A percentile compares a stretch with the other conserved stretches of the same genome.
Conservation (phyloP, 148 eudicot genomes). For the Gaultheria prostrata region DNA sequence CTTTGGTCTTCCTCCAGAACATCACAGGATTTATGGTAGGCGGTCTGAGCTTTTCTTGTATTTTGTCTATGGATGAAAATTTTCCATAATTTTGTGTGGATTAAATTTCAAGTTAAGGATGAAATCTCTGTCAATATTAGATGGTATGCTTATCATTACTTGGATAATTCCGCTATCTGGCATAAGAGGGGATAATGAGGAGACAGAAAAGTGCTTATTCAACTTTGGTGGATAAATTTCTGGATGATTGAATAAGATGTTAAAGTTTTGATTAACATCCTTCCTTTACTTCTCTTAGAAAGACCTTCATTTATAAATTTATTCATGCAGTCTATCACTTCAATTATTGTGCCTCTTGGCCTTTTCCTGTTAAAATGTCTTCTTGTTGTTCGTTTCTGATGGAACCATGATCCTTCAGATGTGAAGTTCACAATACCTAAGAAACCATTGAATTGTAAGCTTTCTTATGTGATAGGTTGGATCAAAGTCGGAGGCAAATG, state of each 20-base stretch:
- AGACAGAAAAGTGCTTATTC: neutral
- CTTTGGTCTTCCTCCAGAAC: slow-evolving; percentile 92
- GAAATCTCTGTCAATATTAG: neutral
- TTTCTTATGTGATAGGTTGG: slow-evolving; percentile 62
- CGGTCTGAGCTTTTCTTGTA: neutral
- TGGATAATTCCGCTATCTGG: neutral
- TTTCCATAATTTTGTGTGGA: neutral
- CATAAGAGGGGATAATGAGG: neutral
- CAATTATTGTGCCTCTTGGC: neutral
- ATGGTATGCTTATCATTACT: neutral
- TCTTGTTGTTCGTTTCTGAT: neutral
- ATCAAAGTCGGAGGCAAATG: slow-evolving; percentile 91
- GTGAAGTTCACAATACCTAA: neutral
- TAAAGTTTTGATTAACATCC: neutral
- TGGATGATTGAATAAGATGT: neutral
- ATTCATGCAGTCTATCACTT: neutral
- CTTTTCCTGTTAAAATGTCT: neutral
- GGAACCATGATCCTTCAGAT: neutral
- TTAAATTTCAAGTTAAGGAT: neutral
- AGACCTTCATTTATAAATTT: neutral
- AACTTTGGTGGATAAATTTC: slow-evolving; percentile 6
- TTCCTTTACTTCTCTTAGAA: neutral
- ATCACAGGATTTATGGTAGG: slow-evolving; percentile 98
- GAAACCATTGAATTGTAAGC: neutral
- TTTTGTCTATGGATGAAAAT: neutral